These are phyloP conservation scores for Camellia japonica DNA, from an alignment of 148 eudicot genomes.

Conservation along the genomic window DNA sequence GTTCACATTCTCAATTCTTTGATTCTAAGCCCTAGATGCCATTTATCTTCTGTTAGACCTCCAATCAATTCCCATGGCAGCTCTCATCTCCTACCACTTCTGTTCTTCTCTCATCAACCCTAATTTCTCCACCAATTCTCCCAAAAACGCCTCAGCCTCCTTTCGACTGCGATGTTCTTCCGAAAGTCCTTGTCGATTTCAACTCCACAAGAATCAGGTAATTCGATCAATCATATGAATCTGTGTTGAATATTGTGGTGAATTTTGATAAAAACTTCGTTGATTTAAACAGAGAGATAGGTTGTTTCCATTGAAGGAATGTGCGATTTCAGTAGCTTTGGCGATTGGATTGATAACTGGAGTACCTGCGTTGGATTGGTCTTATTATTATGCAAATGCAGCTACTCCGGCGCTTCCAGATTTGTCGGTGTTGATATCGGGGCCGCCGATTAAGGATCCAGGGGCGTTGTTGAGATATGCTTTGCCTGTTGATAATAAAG, in stretches of 20 bases:
- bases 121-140: constrained; percentile 16
- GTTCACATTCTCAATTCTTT: not conserved
- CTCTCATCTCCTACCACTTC: constrained; percentile 39
- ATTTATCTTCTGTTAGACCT: not conserved
- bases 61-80: constrained; percentile 47
- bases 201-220: constrained; percentile 37
- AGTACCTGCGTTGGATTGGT: constrained; percentile 49
- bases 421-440: constrained; percentile 81
- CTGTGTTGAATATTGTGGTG: too few relatives aligned
- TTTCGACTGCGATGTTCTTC: constrained; percentile 38
- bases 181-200: constrained; percentile 25
- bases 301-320: constrained; percentile 55
- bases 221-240: not conserved
- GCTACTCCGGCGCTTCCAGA: constrained; percentile 58
- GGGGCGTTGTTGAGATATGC: constrained; percentile 81
- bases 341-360: constrained; percentile 74
- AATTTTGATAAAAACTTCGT: not conserved
- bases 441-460: constrained; percentile 98
- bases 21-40: constrained; percentile 14
- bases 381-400: constrained; percentile 55
- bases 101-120: constrained; percentile 31
- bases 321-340: constrained; percentile 76
- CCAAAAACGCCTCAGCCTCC: constrained; percentile 20
- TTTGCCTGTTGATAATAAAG: constrained; percentile 87
- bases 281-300: constrained; percentile 44